phyloP scores from a whole-genome alignment of 495 filamentous ascomycete genomes.

The Alectoria sarmentosa region DNA sequence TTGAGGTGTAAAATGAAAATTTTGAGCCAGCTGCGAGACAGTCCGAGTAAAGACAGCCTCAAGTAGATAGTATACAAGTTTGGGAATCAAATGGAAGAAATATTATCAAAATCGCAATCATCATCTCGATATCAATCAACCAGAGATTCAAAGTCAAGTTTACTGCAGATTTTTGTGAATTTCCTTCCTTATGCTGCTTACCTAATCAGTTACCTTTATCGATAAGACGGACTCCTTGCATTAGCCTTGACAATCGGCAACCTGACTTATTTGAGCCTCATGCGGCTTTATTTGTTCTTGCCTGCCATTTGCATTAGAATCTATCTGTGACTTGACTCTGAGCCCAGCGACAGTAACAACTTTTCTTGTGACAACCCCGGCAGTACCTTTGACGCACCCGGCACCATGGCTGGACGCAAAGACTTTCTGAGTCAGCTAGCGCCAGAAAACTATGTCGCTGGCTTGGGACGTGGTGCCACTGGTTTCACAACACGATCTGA shows the following conservation, averaged over 20 bases:
- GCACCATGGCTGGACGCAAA: slow-evolving; percentile 54
- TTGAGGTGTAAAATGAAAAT: neutral
- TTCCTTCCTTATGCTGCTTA: no score
- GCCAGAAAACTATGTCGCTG: slow-evolving; percentile 97
- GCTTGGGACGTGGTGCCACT: slow-evolving; percentile 93
- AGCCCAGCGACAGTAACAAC: neutral
- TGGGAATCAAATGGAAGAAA: neutral
- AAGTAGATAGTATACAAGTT: no score
- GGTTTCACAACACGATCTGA: slow-evolving; percentile 97
- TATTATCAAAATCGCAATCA: neutral
- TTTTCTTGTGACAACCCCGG: neutral
- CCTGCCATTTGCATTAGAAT: neutral
- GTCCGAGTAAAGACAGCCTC: neutral
- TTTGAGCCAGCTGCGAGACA: neutral
- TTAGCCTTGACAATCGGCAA: neutral
- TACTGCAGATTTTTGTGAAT: no score
- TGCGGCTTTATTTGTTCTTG: neutral
- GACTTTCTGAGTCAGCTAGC: slow-evolving; percentile 89
- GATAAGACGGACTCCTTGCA: slow-evolving; percentile 12
- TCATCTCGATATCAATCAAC: no score
- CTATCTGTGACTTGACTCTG: neutral
- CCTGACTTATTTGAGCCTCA: slow-evolving; percentile 6
- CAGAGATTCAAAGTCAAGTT: no score
- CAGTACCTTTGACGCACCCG: neutral
- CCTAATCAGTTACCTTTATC: slow-evolving; percentile 12